Evolutionary conservation across 805 yeast species (phyloP), one percentile per base, ranked within the genome.

Genomic region (Henningerozyma blattae): DNA sequence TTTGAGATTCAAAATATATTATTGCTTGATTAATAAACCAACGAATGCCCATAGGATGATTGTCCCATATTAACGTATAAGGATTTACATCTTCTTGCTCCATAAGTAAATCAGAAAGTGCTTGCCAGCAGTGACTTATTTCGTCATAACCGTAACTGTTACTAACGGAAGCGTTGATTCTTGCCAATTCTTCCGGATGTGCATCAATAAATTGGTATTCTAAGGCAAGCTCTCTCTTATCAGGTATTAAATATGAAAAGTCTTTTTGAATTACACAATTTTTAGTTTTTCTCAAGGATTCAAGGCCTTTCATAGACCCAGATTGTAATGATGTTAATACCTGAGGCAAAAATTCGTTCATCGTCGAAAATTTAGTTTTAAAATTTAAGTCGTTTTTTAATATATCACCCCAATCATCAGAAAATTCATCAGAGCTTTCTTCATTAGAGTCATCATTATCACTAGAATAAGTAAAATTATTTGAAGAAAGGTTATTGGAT

Each of bases 101-200:
- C 37, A 55, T 45, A 17, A 64, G 35, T n/a, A 62, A 43, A 27
- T 58, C 53, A 2, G 67, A 57, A 8, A 81, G 45, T 10, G 79
- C 59, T 39, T 64, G 69, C 96, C 96, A 87, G 19, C 81, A 75
- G 41, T 79, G 77, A 6, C 81, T 75, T 2, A 84, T 63, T 16
- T 75, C 84, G 6, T 58, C 58, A 32, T 70, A 67, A 0, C 82
- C 84, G 55, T 70, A 64, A 33, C 68, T 67, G 18, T 61, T 62
- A 2, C 95, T 93, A 3, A 87, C 77, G 16, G 61, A 58, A 1
- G 85, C 74, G 50, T 89, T 87, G 50, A 79, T 72, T 8, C 62
- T 51, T 0, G 93, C 85, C 36, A 84, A 54, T 22, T 64, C 67
- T 32, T 71, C 77, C 0, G 91, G 80, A 1, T 73, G 46, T 22